Base-by-base conservation (phyloP, 257 asterid genomes). In the Nicotiana undulata region DNA sequence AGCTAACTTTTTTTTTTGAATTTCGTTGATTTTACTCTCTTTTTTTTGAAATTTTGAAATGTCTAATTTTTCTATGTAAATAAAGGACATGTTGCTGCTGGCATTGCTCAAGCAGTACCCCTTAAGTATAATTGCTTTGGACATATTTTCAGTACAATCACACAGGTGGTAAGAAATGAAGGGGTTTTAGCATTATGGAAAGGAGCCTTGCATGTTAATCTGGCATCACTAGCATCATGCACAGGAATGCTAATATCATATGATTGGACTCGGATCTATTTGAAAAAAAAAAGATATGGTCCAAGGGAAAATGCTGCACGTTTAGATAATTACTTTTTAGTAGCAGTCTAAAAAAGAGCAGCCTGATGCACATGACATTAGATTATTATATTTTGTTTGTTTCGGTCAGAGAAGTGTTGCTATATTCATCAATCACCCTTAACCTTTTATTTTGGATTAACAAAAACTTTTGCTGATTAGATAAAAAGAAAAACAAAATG, bases 291-390 rank as follows among this genome's bases (percentile, higher is more conserved):
- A 37, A 15, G 74, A 0, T 24, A 65, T 80, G 83, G 83, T n/a
- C 1, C 67, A 24, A 34, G 68, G 53, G 13, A 49, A 10, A 31
- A 6, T 9, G 9, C 22, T 18, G 83, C 83, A 37, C 79, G 60
- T 12, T 1, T 68, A 65, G 83, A 79, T 66, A 61, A 32, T 37
- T 58, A 3, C 12, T 9, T 61, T 60, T 29, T 29, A 61, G 31
- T 9, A 8, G 7, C 16, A 11, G 2, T n/a, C 26, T 16, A 26
- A 26, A 26, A 26, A 26, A 26, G 28, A 1, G 28, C 28, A 26
- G 98, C 99, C 86, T 94, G 97, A 26, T 46, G 52, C 12, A 46
- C 12, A 9, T 32, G 37, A 32, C 37, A 32, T 32, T 40, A 40
- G 49, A 8, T 40, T 8, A 8, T 8, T 40, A 8, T 40, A 40